phyloP scores from a whole-genome alignment of 139 green algal species.

The Picochlorum costavermella region DNA sequence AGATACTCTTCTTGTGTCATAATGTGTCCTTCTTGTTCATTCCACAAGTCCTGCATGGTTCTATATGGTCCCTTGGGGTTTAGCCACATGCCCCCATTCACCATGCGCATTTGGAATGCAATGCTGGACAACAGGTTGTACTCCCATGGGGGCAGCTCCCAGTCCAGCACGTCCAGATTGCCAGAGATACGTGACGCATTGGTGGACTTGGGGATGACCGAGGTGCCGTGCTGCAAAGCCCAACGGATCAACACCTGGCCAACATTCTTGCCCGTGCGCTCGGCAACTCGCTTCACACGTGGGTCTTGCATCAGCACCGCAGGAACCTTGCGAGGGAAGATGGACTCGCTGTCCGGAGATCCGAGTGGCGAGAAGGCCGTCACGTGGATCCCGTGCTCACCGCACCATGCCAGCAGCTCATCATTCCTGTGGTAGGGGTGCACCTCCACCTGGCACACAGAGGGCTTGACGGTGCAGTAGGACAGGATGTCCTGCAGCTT shows the following conservation, averaged over 20 bases:
- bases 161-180: slow-evolving; percentile 75
- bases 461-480: slow-evolving; percentile 42
- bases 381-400: slow-evolving; percentile 62
- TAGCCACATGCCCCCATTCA: slow-evolving; percentile 57
- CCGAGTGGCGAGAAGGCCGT: slow-evolving; percentile 86
- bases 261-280: slow-evolving; percentile 41
- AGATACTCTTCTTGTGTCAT: no score
- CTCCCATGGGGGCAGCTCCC: slow-evolving; percentile 49
- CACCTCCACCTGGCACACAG: slow-evolving; percentile 76
- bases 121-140: slow-evolving; percentile 45
- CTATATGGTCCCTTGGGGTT: slow-evolving; percentile 61
- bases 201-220: slow-evolving; percentile 79
- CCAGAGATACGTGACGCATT: slow-evolving; percentile 57
- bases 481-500: slow-evolving; percentile 60
- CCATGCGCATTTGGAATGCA: slow-evolving; percentile 57
- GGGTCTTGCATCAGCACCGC: slow-evolving; percentile 55
- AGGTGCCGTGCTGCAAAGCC: slow-evolving; percentile 80
- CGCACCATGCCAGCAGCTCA: slow-evolving; percentile 43
- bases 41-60: slow-evolving; percentile 74
- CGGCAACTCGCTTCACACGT: slow-evolving; percentile 44
- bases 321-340: slow-evolving; percentile 48
- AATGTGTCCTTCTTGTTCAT: slow-evolving; percentile 35
- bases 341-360: slow-evolving; percentile 60
- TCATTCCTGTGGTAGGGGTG: slow-evolving; percentile 87
- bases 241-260: slow-evolving; percentile 84